Base-by-base conservation (phyloP, 164 flowering plant species). In the Hamamelis virginiana region DNA sequence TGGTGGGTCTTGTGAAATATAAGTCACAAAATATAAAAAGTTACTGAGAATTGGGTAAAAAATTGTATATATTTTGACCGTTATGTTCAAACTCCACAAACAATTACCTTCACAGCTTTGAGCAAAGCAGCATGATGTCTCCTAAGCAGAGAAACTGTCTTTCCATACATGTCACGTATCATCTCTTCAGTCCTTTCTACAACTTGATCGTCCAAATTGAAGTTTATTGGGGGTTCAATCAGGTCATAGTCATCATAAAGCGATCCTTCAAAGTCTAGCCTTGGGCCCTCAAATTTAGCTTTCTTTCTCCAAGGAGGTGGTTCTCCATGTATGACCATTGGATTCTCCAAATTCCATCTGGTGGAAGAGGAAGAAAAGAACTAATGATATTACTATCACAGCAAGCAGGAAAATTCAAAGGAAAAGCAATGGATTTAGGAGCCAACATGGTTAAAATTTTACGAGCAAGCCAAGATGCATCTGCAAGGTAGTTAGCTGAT, bases 381-480 rank as follows among this genome's bases (percentile, higher is more conserved):
- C 27, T 18, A 9, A 66, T 59, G 22, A 62, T 15, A n/a, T 44
- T 53, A 69, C 41, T 28, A 68, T 43, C 62, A 45, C 4, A 46
- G n/a, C 19, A 61, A 33, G 41, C 23, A 56, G n/a, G 46, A 59
- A 46, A 58, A 13, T 16, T 18, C 22, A 28, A 46, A 38, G 41
- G 44, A 50, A 22, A 47, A 9, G 59, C 1, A 69, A 25, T 12
- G 56, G 51, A 44, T 14, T n/a, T 28, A 74, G 64, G 48, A 38
- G 43, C 84, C 28, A 62, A 92, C 98, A 91, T 84, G 78, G 98
- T 89, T 73, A 92, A 76, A 67, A 95, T 95, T 82, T 95, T 95
- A 64, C 98, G 96, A 70, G 98, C 98, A 67, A 95, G 96, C 98
- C 98, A 95, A 48, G 94, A 86, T 63, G 98, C 98, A 88, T 91